These are phyloP conservation scores for Gnomoniopsis sp. DNA, from an alignment of 2,329 filamentous ascomycete species.

Conservation along the genomic window DNA sequence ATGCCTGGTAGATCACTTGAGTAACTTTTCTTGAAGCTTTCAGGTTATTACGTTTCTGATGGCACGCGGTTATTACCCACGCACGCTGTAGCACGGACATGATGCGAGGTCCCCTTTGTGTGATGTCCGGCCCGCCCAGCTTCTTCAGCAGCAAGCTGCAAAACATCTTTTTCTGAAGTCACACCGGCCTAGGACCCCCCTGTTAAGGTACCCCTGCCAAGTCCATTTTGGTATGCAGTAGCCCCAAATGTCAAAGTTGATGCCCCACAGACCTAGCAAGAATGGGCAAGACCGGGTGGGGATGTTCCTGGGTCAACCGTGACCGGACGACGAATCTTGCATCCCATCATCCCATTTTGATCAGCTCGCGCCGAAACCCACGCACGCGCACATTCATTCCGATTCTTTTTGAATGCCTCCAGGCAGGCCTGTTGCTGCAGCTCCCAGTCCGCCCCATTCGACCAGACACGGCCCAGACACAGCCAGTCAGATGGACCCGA, in stretches of 20 bases:
- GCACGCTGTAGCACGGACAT: too few species aligned
- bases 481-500: conserved; percentile 7
- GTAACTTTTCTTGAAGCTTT: not conserved
- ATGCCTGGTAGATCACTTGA: too few species aligned
- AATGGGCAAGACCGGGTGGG: too few species aligned
- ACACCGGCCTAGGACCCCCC: not conserved
- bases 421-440: not conserved
- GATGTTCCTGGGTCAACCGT: not conserved
- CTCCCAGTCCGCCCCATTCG: conserved; percentile 7
- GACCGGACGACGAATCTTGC: not conserved
- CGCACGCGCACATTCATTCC: not conserved
- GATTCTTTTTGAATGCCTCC: too few species aligned
- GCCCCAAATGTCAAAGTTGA: conserved; percentile 3
- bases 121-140: not conserved
- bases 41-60: not conserved
- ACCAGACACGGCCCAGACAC: not conserved
- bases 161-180: not conserved
- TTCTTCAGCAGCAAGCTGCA: not conserved
- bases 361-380: not conserved
- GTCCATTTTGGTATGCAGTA: not conserved
- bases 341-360: not conserved
- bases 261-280: too few species aligned
- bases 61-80: too few species aligned
- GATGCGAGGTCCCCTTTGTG: not conserved
- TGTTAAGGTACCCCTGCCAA: not conserved